These are phyloP conservation scores for Xylariaceae sp. DNA, from an alignment of 2,329 filamentous ascomycete species.

Conservation along the genomic window DNA sequence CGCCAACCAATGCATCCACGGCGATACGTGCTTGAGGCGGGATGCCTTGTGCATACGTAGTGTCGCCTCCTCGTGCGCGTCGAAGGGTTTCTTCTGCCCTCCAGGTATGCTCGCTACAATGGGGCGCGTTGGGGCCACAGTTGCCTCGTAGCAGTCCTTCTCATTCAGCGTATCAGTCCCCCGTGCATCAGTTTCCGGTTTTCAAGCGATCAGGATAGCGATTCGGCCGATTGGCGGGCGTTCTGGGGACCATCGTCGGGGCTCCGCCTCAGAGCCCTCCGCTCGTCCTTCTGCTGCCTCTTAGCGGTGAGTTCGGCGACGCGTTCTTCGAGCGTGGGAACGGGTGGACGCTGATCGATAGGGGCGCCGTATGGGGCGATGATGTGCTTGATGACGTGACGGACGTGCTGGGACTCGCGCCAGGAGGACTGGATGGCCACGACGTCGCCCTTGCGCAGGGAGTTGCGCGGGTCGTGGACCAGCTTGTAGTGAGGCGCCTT, in stretches of 20 bases:
- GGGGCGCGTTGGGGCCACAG: no score
- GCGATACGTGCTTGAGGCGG: no score
- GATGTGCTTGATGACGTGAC: conserved; percentile 71
- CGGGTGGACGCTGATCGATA: conserved; percentile 59
- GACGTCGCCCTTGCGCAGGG: conserved; percentile 69
- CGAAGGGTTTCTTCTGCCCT: no score
- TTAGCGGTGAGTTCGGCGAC: conserved; percentile 44
- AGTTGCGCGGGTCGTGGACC: conserved; percentile 74
- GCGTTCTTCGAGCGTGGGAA: conserved; percentile 62
- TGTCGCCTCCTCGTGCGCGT: no score
- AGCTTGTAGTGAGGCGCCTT: conserved; percentile 61
- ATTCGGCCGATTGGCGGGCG: background rate
- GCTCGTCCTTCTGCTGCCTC: conserved; percentile 20
- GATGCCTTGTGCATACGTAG: no score
- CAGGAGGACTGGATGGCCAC: conserved; percentile 65
- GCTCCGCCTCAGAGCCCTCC: conserved; percentile 7
- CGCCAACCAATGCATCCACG: background rate
- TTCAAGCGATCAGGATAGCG: background rate
- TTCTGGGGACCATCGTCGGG: background rate
- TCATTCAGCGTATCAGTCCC: background rate
- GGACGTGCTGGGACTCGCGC: conserved; percentile 62
- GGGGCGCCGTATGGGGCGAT: conserved; percentile 64
- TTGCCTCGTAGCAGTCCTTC: no score
- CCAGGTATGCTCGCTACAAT: no score
- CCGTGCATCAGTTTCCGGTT: background rate